Evolutionary conservation across 2,329 filamentous ascomycete species (phyloP).

Genomic region (Pseudogymnoascus sp.): DNA sequence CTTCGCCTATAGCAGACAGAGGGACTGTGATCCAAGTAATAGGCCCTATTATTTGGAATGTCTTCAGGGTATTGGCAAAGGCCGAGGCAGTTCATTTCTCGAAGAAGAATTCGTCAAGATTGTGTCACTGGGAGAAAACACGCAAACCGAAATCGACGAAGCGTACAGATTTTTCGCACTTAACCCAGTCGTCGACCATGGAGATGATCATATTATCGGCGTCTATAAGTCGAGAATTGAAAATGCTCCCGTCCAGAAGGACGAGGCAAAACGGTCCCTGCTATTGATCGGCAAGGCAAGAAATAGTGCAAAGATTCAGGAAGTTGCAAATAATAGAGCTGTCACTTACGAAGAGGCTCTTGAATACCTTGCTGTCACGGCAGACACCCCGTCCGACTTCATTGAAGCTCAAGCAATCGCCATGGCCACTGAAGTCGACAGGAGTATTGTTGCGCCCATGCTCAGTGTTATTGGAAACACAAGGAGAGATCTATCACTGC

Average conservation of each 20-base stretch:
- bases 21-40: conserved; percentile 38
- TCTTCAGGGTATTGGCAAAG: conserved; percentile 50
- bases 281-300: conserved; percentile 52
- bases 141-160: conserved; percentile 45
- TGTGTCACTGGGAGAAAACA: conserved; percentile 50
- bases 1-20: conserved; percentile 57
- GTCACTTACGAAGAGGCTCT: conserved; percentile 59
- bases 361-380: conserved; percentile 45
- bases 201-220: conserved; percentile 55
- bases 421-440: conserved; percentile 26
- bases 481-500: conserved; percentile 19
- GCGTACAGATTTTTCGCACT: conserved; percentile 56
- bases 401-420: conserved; percentile 27
- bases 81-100: conserved; percentile 45
- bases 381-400: conserved; percentile 25
- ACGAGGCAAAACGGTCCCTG: conserved; percentile 48
- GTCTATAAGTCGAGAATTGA: conserved; percentile 51
- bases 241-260: conserved; percentile 46
- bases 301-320: conserved; percentile 49
- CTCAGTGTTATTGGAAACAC: conserved; percentile 23
- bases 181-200: conserved; percentile 35
- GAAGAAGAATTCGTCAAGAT: conserved; percentile 49
- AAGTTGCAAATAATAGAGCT: conserved; percentile 47
- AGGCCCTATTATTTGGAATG: conserved; percentile 58
- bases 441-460: conserved; percentile 24